Evolutionary conservation across 1,139 yeast species (phyloP), one percentile per base, ranked within the genome.

Genomic region (Taiozyma onychis): DNA sequence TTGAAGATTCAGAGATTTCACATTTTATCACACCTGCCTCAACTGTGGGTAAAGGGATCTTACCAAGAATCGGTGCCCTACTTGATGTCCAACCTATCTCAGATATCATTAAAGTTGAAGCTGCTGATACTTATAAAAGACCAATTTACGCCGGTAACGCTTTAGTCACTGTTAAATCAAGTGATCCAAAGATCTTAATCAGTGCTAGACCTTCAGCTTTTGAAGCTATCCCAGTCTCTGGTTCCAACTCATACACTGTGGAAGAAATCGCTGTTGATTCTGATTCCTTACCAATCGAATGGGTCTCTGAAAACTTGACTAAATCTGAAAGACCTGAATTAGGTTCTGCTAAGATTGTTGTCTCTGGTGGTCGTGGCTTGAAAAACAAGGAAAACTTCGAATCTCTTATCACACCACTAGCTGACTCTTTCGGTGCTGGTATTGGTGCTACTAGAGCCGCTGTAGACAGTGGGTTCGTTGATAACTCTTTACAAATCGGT

Each of bases 361-460:
- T 93, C 39, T 74, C 96, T 27, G 99, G 99, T 44, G 99, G 99
- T 44, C 83, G 97, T 62, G 99, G 97, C 37, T 80, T 93, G 61
- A 89, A 90, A 71, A 85, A 83, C 67, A 91, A 89, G 70, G 97
- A 87, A 65, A 85, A 86, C 52, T 93, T 93, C 67, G 95, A 88
- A 53, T 69, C 77, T 53, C 62, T 89, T 56, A 74, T 93, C 51
- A 82, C 78, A 57, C 99, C 99, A 47, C 76, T 93, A 58, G 98
- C 99, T 13, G 82, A 81, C 51, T 79, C 88, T 54, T 73, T 93
- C 54, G 81, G 83, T 51, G 99, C 98, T 2, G 98, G 96, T 47
- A 87, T 93, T 47, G 99, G 99, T 64, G 99, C 99, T 11, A 89
- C 97, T 8, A 84, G 99, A 69, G 99, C 97, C 18, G 98, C 98